A percentile compares a stretch with the other conserved stretches of the same genome.
phyloP scores from a whole-genome alignment of 139 green algal genomes.

The Asterochloris erici region DNA sequence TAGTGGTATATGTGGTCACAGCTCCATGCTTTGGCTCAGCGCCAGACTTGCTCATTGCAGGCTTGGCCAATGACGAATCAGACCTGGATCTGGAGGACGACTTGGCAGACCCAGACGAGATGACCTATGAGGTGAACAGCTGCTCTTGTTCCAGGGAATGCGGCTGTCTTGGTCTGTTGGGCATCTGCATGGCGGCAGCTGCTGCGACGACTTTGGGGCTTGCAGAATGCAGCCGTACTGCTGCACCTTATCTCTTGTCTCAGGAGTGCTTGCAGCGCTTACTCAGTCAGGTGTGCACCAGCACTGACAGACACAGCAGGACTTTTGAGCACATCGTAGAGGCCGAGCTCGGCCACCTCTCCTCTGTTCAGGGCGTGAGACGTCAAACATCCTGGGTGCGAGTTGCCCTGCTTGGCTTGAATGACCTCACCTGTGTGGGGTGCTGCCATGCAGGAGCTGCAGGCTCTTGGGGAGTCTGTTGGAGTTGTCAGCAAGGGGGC shows the following conservation, averaged over 20 bases:
- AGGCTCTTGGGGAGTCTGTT: conserved; percentile 42
- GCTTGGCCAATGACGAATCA: background rate
- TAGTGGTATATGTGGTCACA: background rate
- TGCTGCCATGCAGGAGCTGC: conserved; percentile 11
- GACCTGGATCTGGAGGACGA: conserved; percentile 2
- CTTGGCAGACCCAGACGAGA: conserved; percentile 34
- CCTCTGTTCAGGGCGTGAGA: background rate
- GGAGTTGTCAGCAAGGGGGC: conserved; percentile 37
- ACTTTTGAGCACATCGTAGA: background rate
- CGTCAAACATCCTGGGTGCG: background rate
- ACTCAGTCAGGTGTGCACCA: no score
- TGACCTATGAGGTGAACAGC: conserved; percentile 34
- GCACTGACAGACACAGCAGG: background rate
- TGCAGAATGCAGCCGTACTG: background rate
- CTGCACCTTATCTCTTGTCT: background rate
- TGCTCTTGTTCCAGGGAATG: background rate
- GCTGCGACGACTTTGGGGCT: background rate
- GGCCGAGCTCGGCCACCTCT: background rate
- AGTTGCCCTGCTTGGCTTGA: background rate
- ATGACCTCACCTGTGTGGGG: background rate
- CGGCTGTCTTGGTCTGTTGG: no score
- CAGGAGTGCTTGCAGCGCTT: no score
- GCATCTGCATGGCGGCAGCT: no score
- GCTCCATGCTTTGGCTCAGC: background rate
- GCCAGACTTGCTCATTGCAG: background rate